These are phyloP conservation scores for Albizia julibrissin DNA, from an alignment of 306 rosid species.

Conservation along the genomic window DNA sequence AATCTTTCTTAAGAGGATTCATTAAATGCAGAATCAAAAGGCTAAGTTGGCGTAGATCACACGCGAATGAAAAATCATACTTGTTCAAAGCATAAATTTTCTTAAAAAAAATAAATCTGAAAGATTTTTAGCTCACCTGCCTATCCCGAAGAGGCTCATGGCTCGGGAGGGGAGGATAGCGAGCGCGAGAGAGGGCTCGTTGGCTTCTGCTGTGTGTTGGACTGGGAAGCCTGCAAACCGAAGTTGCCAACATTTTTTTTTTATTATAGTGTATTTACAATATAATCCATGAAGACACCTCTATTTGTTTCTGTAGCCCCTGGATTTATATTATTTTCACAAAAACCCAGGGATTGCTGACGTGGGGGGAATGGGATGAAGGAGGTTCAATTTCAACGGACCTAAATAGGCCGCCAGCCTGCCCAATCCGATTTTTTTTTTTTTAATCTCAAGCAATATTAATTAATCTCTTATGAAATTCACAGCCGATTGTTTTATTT, in stretches of 20 bases:
- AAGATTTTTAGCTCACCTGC: conserved; percentile 55
- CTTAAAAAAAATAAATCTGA: conserved; percentile 11
- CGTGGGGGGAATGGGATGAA: background rate
- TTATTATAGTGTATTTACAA: background rate
- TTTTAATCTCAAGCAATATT: no score
- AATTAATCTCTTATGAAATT: no score
- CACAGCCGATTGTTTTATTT: no score
- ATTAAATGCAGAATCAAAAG: background rate
- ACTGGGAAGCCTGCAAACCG: background rate
- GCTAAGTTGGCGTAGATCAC: background rate
- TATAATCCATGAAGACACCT: background rate
- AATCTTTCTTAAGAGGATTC: background rate
- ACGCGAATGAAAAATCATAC: background rate
- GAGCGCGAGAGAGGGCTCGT: background rate
- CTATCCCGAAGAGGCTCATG: conserved; percentile 97
- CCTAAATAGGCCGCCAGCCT: background rate
- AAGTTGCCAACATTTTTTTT: background rate
- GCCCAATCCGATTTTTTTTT: background rate
- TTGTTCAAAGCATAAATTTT: background rate
- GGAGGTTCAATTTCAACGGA: background rate
- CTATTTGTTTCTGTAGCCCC: background rate
- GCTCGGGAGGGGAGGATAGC: conserved; percentile 34
- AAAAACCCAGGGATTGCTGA: background rate
- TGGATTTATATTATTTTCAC: background rate
- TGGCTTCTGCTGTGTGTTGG: background rate